Conservation (phyloP, 2,329 filamentous ascomycete species). For the Cercospora zeae-maydis region DNA sequence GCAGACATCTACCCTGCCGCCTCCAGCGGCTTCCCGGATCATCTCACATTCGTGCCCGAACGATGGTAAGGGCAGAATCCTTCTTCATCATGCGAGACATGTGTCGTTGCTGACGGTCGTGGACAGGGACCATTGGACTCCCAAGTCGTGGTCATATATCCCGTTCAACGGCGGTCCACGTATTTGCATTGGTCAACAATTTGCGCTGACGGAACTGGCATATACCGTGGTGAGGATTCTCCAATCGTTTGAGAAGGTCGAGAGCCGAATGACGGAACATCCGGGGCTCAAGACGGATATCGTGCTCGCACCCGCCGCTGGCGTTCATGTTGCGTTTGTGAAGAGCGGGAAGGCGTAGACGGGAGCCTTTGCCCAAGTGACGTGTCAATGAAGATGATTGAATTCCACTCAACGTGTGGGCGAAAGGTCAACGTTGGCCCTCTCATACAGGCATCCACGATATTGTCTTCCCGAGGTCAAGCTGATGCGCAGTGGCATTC, state of each 20-base stretch:
- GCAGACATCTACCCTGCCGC: slow-evolving; percentile 48
- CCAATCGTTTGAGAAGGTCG: slow-evolving; percentile 44
- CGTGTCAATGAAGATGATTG: neutral
- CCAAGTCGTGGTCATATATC: slow-evolving; percentile 49
- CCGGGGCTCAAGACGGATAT: slow-evolving; percentile 48
- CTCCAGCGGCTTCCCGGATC: slow-evolving; percentile 39
- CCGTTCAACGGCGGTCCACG: slow-evolving; percentile 50
- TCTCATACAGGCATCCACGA: no score
- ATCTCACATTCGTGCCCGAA: slow-evolving; percentile 46
- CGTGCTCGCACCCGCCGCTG: slow-evolving; percentile 45
- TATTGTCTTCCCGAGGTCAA: no score
- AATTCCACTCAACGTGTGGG: neutral
- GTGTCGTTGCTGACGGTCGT: neutral
- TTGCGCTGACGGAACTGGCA: slow-evolving; percentile 50
- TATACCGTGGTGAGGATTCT: slow-evolving; percentile 48
- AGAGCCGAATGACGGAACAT: slow-evolving; percentile 36
- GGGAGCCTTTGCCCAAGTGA: neutral
- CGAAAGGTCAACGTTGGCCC: no score
- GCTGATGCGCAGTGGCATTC: no score
- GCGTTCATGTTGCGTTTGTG: slow-evolving; percentile 41
- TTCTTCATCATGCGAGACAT: neutral
- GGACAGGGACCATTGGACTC: slow-evolving; percentile 43
- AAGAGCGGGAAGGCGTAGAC: slow-evolving; percentile 14
- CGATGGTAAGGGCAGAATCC: slow-evolving; percentile 38
- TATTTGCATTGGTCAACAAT: slow-evolving; percentile 51